These are phyloP conservation scores for Biscogniauxia marginata DNA, from an alignment of 2,329 filamentous ascomycete genomes.

Conservation along the genomic window DNA sequence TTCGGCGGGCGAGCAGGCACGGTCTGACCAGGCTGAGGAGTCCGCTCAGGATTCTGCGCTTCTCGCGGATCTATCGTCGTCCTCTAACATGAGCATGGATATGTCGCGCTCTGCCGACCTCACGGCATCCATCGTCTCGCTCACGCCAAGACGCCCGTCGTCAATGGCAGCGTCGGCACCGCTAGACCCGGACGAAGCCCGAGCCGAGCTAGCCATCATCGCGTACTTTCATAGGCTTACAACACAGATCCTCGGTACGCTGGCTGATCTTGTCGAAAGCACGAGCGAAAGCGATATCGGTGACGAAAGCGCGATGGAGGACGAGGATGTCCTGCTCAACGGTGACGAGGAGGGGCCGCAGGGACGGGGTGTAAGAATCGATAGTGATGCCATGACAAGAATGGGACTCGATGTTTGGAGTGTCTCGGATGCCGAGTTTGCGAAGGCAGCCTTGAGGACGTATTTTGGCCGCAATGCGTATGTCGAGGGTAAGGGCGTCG, in stretches of 20 bases:
- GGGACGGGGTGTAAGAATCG: conserved; percentile 52
- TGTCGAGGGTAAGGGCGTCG: conserved; percentile 67
- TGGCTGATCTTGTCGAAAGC: conserved; percentile 60
- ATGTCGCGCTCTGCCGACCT: conserved; percentile 33
- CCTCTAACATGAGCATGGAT: conserved; percentile 29
- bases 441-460: conserved; percentile 57
- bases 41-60: conserved; percentile 53
- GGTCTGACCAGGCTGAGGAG: conserved; percentile 60
- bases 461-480: conserved; percentile 66
- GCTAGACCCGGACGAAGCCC: conserved; percentile 43
- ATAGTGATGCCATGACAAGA: conserved; percentile 61
- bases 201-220: conserved; percentile 68
- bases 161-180: conserved; percentile 18
- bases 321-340: conserved; percentile 30
- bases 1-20: conserved; percentile 71
- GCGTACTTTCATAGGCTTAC: conserved; percentile 81
- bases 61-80: conserved; percentile 49
- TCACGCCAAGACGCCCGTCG: conserved; percentile 37
- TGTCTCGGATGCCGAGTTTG: conserved; percentile 65
- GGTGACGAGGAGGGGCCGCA: conserved; percentile 36
- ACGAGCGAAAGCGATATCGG: conserved; percentile 34
- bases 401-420: conserved; percentile 83
- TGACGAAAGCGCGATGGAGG: conserved; percentile 37
- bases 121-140: conserved; percentile 45
- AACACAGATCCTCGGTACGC: conserved; percentile 58